Base-by-base conservation (phyloP, 129 eudicot genomes). In the Lactuca saligna region DNA sequence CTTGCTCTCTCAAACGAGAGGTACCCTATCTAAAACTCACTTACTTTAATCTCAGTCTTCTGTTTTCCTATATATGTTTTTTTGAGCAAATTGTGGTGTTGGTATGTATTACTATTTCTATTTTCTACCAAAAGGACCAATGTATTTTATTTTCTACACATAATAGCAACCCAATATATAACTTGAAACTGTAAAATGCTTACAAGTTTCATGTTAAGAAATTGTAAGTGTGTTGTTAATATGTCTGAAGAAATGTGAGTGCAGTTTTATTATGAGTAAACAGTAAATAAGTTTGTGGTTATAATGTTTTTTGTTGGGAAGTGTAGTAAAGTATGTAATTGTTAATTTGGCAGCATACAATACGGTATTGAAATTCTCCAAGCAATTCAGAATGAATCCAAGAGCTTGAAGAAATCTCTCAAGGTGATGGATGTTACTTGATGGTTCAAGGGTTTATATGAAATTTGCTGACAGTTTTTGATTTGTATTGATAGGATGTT, bases 321-420 rank as follows among this genome's bases (percentile, higher is more conserved):
- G 29, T 2, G 29, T 25, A 25, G 12, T 42, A 42, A 42, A 8
- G 44, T 32, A 73, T 70, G 53, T 51, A 53, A n/a, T 35, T 34
- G 17, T 66, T 66, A 31, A 20, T 57, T 69, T 70, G 17, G 68
- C 95, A 93, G 98, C 80, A 79, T 93, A 61, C 89, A 82, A 51
- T 77, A 84, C 63, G 96, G 96, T 58, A 68, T 89, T 55, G 85
- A 72, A 62, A 81, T 86, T 67, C 85, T 89, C 61, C 89, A 81
- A 48, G 74, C 88, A 15, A 75, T 85, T 72, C 95, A 86, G 69
- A 82, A 87, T 74, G 98, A 89, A 70, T 80, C 95, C 77, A 93
- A 93, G 82, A 89, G 88, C 79, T 72, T 79, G 62, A 89, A 93
- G 83, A 93, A 93, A 87, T 88, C 98, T 34, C 95, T 93, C 29